Conservation (phyloP, 306 rosid species). For the Castanospermum australe region DNA sequence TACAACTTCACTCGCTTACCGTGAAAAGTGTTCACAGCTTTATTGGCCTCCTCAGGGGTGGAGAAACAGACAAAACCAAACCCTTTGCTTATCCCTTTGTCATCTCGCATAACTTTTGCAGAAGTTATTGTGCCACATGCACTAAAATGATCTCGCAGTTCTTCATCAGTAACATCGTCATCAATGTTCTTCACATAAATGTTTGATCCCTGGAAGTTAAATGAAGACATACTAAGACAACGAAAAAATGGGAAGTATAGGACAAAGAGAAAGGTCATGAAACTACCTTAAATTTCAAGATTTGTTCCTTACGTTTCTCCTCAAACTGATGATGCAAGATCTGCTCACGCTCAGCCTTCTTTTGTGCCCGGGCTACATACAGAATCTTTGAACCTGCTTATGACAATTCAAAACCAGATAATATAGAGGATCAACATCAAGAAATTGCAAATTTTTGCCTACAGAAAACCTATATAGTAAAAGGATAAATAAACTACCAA, state of each 20-base stretch:
- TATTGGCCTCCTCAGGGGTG: conserved; percentile 80
- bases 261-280: neutral
- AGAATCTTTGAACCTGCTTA: conserved; percentile 72
- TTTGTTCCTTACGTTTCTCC: conserved; percentile 80
- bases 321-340: conserved; percentile 62
- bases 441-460: neutral
- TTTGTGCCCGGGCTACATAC: conserved; percentile 86
- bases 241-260: neutral
- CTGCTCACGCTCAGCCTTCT: conserved; percentile 82
- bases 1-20: conserved; percentile 46
- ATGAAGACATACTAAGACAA: conserved; percentile 15
- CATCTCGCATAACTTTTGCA: conserved; percentile 74
- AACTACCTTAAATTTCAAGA: conserved; percentile 61
- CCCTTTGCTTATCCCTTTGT: conserved; percentile 78
- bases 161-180: conserved; percentile 70
- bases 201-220: conserved; percentile 65
- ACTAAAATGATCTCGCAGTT: conserved; percentile 59
- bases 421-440: neutral
- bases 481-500: conserved; percentile 51
- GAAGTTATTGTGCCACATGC: conserved; percentile 84
- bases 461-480: conserved; percentile 2
- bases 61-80: conserved; percentile 93
- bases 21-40: conserved; percentile 77
- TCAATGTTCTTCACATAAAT: conserved; percentile 87
- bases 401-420: conserved; percentile 25